A percentile compares a stretch with the other conserved stretches of the same genome.
These are phyloP conservation scores for Colletotrichum phormii DNA, from an alignment of 2,329 filamentous ascomycete genomes.

Conservation along the genomic window DNA sequence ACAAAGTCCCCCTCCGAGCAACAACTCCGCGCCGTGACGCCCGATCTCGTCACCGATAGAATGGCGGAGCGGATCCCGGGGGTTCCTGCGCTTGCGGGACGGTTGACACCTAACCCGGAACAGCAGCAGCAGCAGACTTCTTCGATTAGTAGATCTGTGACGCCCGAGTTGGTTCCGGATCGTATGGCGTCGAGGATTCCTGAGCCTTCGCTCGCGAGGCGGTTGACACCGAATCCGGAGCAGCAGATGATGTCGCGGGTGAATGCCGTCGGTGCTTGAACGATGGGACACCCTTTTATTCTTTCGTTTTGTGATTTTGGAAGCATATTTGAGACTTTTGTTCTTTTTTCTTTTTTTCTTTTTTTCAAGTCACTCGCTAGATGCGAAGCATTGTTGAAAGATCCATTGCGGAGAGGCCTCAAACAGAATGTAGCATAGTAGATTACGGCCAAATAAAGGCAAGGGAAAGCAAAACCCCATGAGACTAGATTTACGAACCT, in stretches of 20 bases:
- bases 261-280: conserved; percentile 42
- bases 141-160: conserved; percentile 46
- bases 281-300: not conserved
- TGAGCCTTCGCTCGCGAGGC: conserved; percentile 55
- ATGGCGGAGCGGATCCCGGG: conserved; percentile 53
- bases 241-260: conserved; percentile 49
- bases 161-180: conserved; percentile 68
- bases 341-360: too few species aligned
- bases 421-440: conserved; percentile 25
- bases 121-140: conserved; percentile 42
- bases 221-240: conserved; percentile 62
- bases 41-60: conserved; percentile 69
- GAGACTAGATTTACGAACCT: not conserved
- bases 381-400: not conserved
- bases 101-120: conserved; percentile 62
- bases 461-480: not conserved
- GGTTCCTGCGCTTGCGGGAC: conserved; percentile 52
- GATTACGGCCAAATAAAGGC: conserved; percentile 4
- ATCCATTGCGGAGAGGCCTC: not conserved
- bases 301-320: not conserved
- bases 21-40: conserved; percentile 55
- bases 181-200: conserved; percentile 53
- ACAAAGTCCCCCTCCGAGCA: conserved; percentile 54
- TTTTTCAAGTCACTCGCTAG: conserved; percentile 13
- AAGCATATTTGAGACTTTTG: not conserved